Base-by-base conservation (phyloP, 352 stramenopile species). In the Phytopythium helicoides region DNA sequence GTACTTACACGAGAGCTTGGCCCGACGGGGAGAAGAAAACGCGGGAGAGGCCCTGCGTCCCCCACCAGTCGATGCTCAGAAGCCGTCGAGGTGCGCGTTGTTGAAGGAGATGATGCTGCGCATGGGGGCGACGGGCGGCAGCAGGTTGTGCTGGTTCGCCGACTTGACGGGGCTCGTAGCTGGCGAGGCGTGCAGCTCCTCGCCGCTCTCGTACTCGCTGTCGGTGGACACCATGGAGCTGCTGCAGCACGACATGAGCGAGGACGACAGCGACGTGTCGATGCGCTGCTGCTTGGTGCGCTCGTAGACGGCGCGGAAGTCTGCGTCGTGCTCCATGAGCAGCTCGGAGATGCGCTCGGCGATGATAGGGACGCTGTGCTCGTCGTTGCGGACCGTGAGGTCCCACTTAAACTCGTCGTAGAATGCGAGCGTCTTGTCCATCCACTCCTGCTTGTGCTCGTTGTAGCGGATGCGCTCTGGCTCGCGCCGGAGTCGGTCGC, bases 391-490 rank as follows among this genome's bases (percentile, higher is more conserved):
- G 14, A 93, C 71, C 11, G 68, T 76, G 21, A 92, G 59, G 60
- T 94, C 86, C 86, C 86, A 95, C 22, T 56, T 33, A 47, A 94
- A 94, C 14, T 35, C 50, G 50, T 92, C 72, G 64, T 95, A 95
- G 54, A 93, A 93, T 1, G 62, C 71, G 12, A 92, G 59, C 37
- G 81, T 92, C 50, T 88, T 55, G 39, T 94, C 82, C 84, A 95
- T 94, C 82, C 85, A 93, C 50, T 74, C 66, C 14, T 76, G 66
- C 65, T 94, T 89, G 71, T 91, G 81, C 52, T 96, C 87, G 47
- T 89, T 86, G 39, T 89, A 86, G 3, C 76, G 73, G 25, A 86
- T 61, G 26, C 87, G 82, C 54, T 93, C 80, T 0, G 87, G 87
- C 47, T 95, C 83, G 12, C 61, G 60, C 46, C 73, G 58, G 3